Evolutionary conservation across 106 monocot genomes (phyloP), one percentile per base, ranked within the genome.

Genomic region (Hemerocallis citrina): DNA sequence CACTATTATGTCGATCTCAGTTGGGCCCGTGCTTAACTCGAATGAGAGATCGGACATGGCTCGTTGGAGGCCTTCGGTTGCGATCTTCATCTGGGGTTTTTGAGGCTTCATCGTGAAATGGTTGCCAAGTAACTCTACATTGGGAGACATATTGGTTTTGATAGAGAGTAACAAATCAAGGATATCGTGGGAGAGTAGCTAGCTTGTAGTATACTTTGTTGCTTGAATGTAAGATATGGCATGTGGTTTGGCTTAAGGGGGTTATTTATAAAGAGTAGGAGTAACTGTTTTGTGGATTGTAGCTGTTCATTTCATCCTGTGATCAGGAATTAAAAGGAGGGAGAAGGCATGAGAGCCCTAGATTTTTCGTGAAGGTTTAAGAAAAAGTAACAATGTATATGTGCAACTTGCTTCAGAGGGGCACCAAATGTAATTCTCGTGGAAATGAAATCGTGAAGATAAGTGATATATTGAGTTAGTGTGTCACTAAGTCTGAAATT

Each of bases 41-140:
- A 77, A 79, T n/a, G 85, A 76, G 19, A 81, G 82, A 41, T 88
- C 90, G 30, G 90, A 82, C n/a, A 79, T 61, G 6, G 79, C 79
- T 41, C 86, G 54, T 6, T 85, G 90, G 29, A 91, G 74, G n/a
- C 81, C 70, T 41, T 85, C 74, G 13, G 54, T 40, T 21, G 32
- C 20, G 31, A 20, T 32, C 16, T 7, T 22, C 11, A 1, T 0
- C 20, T 4, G 1, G 17, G 28, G 22, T 15, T 17, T 12, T 22
- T 33, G 19, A 15, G 55, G 4, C 8, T 55, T 55, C 31, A 16
- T 23, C 34, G 16, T 34, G 33, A 15, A 0, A 7, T 49, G 34
- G 16, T 27, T 23, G 34, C 24, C 21, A 29, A 46, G 13, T 13
- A 47, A 8, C 37, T 49, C 48, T 21, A 12, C 34, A 15, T 21